Base-by-base conservation (phyloP, 768 basidiomycete genomes). In the Hebeloma cylindrosporum region DNA sequence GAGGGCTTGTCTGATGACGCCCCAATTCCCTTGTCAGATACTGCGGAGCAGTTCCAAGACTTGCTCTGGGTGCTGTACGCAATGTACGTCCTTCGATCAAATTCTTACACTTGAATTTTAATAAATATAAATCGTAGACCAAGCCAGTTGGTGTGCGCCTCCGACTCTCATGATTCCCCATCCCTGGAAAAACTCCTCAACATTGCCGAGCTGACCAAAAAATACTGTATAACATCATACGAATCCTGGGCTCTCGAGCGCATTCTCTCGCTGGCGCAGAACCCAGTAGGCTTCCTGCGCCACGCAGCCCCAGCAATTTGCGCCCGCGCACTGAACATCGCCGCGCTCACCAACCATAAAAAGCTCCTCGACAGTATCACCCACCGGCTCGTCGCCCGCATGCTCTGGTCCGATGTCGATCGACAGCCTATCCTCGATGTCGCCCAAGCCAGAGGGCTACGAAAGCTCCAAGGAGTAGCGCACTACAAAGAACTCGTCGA, bases 381-480 rank as follows among this genome's bases (percentile, higher is more conserved):
- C 35, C 64, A 71, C 29, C 68, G 72, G 29, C 67, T 82, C 40
- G 73, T 83, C 53, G 68, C 69, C 20, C 66, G 64, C 29, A 77
- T 80, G 16, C 66, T 80, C 27, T 82, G 79, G 70, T 77, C 77
- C 43, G 73, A 74, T 37, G 70, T 68, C 20, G 48, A 75, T 42
- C 65, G 78, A 29, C 73, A 72, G 6, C 69, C 78, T 45, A 69
- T 77, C 25, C 63, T 82, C 14, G 66, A 72, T 3, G 63, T 73
- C 20, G 79, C 79, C 32, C 71, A 76, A 47, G 60, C 58, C 22
- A 60, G 67, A 16, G 63, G 58, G 1, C 53, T 74, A 17, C 57
- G 51, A 6, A 65, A 56, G 17, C 50, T 78, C 40, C 66, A 71
- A 39, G 82, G 82, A 36, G 75, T 79, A 28, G 66, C 74, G 35